Evolutionary conservation across 2,329 filamentous ascomycete genomes (phyloP), one percentile per base, ranked within the genome.

Genomic region (Clonostachys sp.): DNA sequence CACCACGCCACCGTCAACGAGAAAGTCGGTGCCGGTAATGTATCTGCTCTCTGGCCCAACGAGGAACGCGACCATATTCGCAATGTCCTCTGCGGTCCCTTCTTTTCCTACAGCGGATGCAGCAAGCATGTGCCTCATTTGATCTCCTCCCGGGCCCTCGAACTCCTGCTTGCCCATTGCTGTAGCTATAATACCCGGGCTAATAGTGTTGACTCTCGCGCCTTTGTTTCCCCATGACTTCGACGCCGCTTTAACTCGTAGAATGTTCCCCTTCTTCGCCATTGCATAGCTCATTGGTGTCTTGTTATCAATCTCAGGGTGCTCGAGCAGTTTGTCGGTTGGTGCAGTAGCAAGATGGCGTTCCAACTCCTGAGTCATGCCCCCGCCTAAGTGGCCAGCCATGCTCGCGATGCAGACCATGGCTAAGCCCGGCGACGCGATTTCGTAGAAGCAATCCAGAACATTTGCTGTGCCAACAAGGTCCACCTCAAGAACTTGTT

Each of bases 81-180:
- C 30, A n/a, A 45, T 20, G 38, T 45, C 43, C 9, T 45, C 43
- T 13, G 34, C 24, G 20, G 34, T 36, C 10, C 43, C 43, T 17
- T 35, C 12, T 34, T 34, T 45, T 8, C 12, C 43, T 34, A 38
- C 18, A 12, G 43, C 43, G 8, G 43, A 45, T 20, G 20, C 34
- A 12, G n/a, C 41, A 2, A 47, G 42, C 33, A 40, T 20, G 42
- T 45, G 24, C 42, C 45, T 33, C 16, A 47, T 46, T 9, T 47
- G 36, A 24, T 35, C 16, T 38, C 38, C 42, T 8, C 10, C 20
- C 38, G 30, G 33, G 14, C 18, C 35, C 6, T 48, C 43, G 14
- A 35, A 17, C 16, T 45, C 43, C 43, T 34, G 14, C 10, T 35
- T 10, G 16, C 20, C 24, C 43, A 33, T 45, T 17, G 30, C 18